Evolutionary conservation across 257 asterid genomes (phyloP), one percentile per base, ranked within the genome.

Genomic region (Knoxia roxburghii): DNA sequence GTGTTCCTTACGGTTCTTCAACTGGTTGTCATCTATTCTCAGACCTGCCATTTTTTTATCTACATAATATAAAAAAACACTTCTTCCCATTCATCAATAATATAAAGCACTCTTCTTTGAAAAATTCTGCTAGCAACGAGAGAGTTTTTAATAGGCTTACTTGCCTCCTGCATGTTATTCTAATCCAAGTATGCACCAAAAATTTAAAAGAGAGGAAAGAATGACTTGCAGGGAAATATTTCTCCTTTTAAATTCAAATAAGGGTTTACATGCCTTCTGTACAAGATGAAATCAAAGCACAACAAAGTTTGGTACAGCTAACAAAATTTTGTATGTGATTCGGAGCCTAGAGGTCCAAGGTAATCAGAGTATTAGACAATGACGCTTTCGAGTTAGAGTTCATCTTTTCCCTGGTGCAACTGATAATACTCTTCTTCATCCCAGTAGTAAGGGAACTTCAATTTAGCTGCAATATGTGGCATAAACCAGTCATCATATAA

Each of bases 381-480:
- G 23, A 69, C 41, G 8, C 60, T 21, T 46, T 24, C 37, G 45
- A 50, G 35, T 84, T 76, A 93, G 69, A 93, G 98, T 80, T 93
- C 98, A 48, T 93, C 97, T 80, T 81, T 87, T 7, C 33, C 14
- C 0, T 65, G 68, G 49, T 85, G 41, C 43, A 79, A 69, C 75
- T 82, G 81, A 69, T 79, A 81, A 72, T 85, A 86, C 56, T 73
- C 77, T 73, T 92, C 77, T 73, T 89, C 94, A 59, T 92, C 97
- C 95, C 95, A 93, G 59, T 68, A 77, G 74, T 71, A 84, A 26
- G 98, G 98, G 81, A 79, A 90, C 81, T 81, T 83, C 80, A 86
- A 65, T 75, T 71, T 85, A 75, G 98, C 89, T 52, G 98, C 98
- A n/a, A 86, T 93, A 60, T 93, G 98, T 20, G 97, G 97, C 97